Evolutionary conservation across 768 basidiomycete genomes (phyloP).

Genomic region (Amylocystis lapponica): DNA sequence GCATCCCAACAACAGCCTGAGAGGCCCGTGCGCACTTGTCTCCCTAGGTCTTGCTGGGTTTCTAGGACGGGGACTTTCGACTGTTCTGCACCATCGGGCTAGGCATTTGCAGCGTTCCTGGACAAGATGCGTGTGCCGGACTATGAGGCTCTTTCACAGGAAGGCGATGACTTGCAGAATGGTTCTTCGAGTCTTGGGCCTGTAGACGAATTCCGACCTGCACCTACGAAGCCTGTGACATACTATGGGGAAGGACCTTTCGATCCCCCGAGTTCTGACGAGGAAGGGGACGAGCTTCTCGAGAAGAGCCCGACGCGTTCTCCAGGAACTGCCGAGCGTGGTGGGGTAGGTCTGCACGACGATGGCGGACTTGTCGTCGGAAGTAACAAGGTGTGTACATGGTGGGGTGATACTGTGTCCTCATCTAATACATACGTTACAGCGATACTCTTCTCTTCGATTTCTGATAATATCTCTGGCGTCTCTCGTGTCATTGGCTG

Average conservation of each 20-base stretch:
- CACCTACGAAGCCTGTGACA: conserved; percentile 16
- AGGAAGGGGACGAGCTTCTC: conserved; percentile 50
- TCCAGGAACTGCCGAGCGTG: conserved; percentile 24
- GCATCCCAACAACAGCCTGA: too few species aligned
- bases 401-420: conserved; percentile 19
- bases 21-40: too few species aligned
- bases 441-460: conserved; percentile 51
- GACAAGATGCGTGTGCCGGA: not conserved
- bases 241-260: conserved; percentile 80
- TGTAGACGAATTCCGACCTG: conserved; percentile 3
- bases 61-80: too few species aligned
- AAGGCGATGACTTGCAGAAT: not conserved
- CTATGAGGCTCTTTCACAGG: conserved; percentile 2
- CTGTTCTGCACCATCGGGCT: too few species aligned
- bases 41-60: too few species aligned
- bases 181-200: not conserved
- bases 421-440: conserved; percentile 1
- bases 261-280: conserved; percentile 74
- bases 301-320: conserved; percentile 37
- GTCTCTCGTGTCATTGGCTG: conserved; percentile 55
- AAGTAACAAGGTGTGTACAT: conserved; percentile 27
- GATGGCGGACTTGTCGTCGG: conserved; percentile 31
- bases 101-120: too few species aligned
- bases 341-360: conserved; percentile 18
- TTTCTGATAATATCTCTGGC: conserved; percentile 58